A percentile compares a stretch with the other conserved stretches of the same genome.
phyloP scores from a whole-genome alignment of 768 basidiomycete species.

The Xerocomellus amylosporus region DNA sequence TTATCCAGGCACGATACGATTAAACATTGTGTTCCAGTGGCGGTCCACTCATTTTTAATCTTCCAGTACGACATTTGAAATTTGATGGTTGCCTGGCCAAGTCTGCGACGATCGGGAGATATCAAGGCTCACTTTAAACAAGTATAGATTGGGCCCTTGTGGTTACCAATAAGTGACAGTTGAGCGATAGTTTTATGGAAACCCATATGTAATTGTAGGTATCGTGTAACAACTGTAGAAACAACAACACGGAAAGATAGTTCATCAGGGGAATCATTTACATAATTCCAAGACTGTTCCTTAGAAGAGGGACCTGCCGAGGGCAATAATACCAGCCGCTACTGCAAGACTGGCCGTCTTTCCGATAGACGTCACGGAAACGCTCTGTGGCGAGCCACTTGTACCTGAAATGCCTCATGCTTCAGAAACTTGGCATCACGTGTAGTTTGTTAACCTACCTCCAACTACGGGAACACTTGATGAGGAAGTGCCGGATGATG shows the following conservation, averaged over 20 bases:
- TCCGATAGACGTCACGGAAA: neutral
- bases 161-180: too few species aligned
- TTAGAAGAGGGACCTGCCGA: neutral
- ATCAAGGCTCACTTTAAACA: neutral
- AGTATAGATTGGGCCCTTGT: neutral
- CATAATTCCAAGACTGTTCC: neutral
- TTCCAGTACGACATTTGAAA: constrained; percentile 18
- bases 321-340: constrained; percentile 3
- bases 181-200: too few species aligned
- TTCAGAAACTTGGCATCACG: neutral
- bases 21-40: neutral
- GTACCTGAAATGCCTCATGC: neutral
- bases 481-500: neutral
- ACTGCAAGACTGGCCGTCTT: constrained; percentile 6
- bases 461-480: neutral
- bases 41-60: neutral
- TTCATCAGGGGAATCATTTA: neutral
- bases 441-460: neutral
- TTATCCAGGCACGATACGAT: constrained; percentile 17
- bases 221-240: neutral
- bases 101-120: neutral
- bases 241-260: neutral
- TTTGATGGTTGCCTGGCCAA: constrained; percentile 12
- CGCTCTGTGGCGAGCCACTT: constrained; percentile 9
- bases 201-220: too few species aligned